phyloP scores from a whole-genome alignment of 2,329 filamentous ascomycete species.

The Fusarium lateritium region DNA sequence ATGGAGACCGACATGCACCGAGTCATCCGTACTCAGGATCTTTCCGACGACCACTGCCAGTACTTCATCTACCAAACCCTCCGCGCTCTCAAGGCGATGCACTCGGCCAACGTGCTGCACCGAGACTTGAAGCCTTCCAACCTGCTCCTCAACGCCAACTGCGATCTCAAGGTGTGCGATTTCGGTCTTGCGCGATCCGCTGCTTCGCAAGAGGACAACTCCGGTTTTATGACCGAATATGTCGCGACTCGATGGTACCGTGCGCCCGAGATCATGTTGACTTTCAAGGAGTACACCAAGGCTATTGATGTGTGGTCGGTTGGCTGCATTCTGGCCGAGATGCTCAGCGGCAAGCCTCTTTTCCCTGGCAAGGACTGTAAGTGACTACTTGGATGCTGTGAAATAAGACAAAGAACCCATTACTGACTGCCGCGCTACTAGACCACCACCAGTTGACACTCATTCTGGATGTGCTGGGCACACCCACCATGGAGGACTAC shows the following conservation, averaged over 20 bases:
- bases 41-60: slow-evolving; percentile 99
- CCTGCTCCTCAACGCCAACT: slow-evolving; percentile 96
- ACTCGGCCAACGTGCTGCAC: slow-evolving; percentile 98
- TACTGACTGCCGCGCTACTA: slow-evolving; percentile 55
- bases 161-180: slow-evolving; percentile 98
- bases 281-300: slow-evolving; percentile 99
- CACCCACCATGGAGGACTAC: slow-evolving; percentile 99
- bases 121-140: slow-evolving; percentile 98
- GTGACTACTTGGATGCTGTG: slow-evolving; percentile 54
- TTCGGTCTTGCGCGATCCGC: slow-evolving; percentile 96
- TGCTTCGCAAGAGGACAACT: slow-evolving; percentile 98
- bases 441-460: slow-evolving; percentile 98
- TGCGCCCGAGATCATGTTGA: slow-evolving; percentile 99
- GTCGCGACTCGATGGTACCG: slow-evolving; percentile 99
- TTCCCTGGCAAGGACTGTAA: slow-evolving; percentile 99
- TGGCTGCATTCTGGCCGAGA: slow-evolving; percentile 97
- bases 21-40: slow-evolving; percentile 97
- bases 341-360: slow-evolving; percentile 97
- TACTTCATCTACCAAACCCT: slow-evolving; percentile 99
- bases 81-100: slow-evolving; percentile 98
- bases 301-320: slow-evolving; percentile 99
- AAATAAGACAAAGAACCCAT: background rate
- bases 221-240: slow-evolving; percentile 99
- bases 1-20: slow-evolving; percentile 99
- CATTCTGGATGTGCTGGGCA: slow-evolving; percentile 96